These are phyloP conservation scores for Kwoniella bestiolae DNA, from an alignment of 768 basidiomycete species.

Conservation along the genomic window DNA sequence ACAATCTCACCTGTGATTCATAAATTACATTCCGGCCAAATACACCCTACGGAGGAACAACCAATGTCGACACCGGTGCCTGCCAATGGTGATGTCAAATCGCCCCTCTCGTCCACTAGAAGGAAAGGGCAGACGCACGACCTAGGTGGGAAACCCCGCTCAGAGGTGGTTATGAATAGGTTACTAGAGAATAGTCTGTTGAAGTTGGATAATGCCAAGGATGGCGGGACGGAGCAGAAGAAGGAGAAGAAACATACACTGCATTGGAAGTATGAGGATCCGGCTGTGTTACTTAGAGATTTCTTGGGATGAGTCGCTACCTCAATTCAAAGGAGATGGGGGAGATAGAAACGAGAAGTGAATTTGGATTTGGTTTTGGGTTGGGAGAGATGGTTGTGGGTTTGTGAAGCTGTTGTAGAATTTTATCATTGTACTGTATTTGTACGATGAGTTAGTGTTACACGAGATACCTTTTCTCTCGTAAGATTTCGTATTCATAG, in stretches of 20 bases:
- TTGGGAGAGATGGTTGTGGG: too few relatives aligned
- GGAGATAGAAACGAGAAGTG: too few relatives aligned
- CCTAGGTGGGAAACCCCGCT: not conserved
- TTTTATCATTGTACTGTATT: too few relatives aligned
- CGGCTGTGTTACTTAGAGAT: constrained; percentile 50
- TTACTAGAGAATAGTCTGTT: constrained; percentile 31
- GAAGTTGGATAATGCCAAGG: constrained; percentile 38
- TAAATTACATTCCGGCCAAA: constrained; percentile 15
- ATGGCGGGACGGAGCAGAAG: constrained; percentile 30
- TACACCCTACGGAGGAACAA: not conserved
- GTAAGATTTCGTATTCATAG: too few relatives aligned
- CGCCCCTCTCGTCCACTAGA: not conserved
- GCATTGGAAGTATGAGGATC: constrained; percentile 56
- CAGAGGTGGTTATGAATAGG: constrained; percentile 9
- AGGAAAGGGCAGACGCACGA: not conserved
- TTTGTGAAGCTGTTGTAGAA: too few relatives aligned
- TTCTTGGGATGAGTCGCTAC: constrained; percentile 36
- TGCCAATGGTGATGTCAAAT: too few relatives aligned
- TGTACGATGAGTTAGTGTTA: too few relatives aligned
- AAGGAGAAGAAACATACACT: constrained; percentile 49
- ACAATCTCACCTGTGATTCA: constrained; percentile 39
- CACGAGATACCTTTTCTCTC: too few relatives aligned
- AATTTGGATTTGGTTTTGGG: too few relatives aligned
- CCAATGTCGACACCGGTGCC: too few relatives aligned
- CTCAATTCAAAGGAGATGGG: not conserved